A percentile compares a stretch with the other conserved stretches of the same genome.
These are phyloP conservation scores for Podospora pseudopauciseta DNA, from an alignment of 495 filamentous ascomycete species.

Conservation along the genomic window DNA sequence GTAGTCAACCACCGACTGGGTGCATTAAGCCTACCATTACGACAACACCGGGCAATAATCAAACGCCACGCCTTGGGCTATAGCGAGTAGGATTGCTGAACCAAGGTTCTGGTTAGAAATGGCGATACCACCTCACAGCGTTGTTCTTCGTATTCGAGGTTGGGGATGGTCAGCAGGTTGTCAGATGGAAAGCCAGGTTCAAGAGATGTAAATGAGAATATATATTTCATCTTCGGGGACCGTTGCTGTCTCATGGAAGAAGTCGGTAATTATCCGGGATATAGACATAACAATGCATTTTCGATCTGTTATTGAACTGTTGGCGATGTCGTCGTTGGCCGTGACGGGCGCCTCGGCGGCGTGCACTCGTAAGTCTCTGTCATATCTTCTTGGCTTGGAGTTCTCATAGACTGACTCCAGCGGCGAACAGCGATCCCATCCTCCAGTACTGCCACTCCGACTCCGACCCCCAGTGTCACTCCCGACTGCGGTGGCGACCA, in stretches of 20 bases:
- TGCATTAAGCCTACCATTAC: neutral
- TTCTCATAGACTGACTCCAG: neutral
- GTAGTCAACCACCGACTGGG: neutral
- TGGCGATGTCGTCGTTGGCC: too few relatives aligned
- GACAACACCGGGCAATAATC: neutral
- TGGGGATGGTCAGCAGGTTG: neutral
- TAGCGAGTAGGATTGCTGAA: neutral
- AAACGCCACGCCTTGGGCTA: neutral
- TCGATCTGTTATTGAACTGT: too few relatives aligned
- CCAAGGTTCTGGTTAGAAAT: neutral
- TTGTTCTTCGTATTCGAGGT: neutral
- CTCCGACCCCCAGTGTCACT: neutral
- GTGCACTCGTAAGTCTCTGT: neutral
- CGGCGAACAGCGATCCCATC: neutral
- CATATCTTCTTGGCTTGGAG: neutral
- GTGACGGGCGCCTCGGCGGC: too few relatives aligned
- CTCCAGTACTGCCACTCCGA: neutral
- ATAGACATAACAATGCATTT: too few relatives aligned
- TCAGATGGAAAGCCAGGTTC: neutral
- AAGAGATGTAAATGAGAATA: neutral
- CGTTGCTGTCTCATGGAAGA: too few relatives aligned
- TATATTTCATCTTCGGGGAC: too few relatives aligned
- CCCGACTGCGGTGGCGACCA: neutral
- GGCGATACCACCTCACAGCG: neutral
- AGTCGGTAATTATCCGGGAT: too few relatives aligned